Conservation (phyloP, 2,329 filamentous ascomycete species). For the Fusarium protoensiforme region DNA sequence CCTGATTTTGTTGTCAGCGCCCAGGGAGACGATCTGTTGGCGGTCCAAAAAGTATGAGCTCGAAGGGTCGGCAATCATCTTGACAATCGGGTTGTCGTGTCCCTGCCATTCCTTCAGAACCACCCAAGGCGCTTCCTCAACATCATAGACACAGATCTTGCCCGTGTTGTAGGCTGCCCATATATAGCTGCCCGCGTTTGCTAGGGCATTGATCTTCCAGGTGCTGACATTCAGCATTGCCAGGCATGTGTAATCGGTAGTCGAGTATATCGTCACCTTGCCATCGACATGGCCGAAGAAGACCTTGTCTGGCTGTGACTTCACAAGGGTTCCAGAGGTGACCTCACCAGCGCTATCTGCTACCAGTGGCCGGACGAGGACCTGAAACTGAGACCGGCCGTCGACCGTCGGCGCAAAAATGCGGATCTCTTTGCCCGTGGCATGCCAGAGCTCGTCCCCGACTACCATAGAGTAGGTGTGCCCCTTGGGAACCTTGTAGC, state of each 20-base stretch:
- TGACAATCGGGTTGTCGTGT: slow-evolving; percentile 84
- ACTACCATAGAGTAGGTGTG: slow-evolving; percentile 91
- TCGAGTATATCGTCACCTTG: slow-evolving; percentile 93
- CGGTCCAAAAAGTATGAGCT: slow-evolving; percentile 88
- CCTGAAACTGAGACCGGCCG: slow-evolving; percentile 77
- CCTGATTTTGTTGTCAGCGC: slow-evolving; percentile 85
- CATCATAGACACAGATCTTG: slow-evolving; percentile 93
- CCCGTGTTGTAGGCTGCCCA: slow-evolving; percentile 97
- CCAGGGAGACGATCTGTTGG: slow-evolving; percentile 86
- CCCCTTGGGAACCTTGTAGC: slow-evolving; percentile 80
- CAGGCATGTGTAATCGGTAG: slow-evolving; percentile 79
- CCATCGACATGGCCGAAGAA: slow-evolving; percentile 95
- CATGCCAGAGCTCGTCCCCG: slow-evolving; percentile 88
- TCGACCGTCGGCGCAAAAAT: slow-evolving; percentile 81
- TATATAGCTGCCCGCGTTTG: slow-evolving; percentile 81
- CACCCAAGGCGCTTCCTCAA: slow-evolving; percentile 82
- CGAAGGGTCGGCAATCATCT: slow-evolving; percentile 80
- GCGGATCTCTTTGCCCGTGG: slow-evolving; percentile 85
- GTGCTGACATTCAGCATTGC: slow-evolving; percentile 86
- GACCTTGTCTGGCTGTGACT: slow-evolving; percentile 79
- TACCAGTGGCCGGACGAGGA: slow-evolving; percentile 76
- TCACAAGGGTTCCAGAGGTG: slow-evolving; percentile 82
- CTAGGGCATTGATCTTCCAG: slow-evolving; percentile 93
- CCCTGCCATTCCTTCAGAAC: slow-evolving; percentile 96
- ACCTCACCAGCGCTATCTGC: slow-evolving; percentile 85